Evolutionary conservation across 495 filamentous ascomycete species (phyloP).

Genomic region (Sporormia fimetaria): DNA sequence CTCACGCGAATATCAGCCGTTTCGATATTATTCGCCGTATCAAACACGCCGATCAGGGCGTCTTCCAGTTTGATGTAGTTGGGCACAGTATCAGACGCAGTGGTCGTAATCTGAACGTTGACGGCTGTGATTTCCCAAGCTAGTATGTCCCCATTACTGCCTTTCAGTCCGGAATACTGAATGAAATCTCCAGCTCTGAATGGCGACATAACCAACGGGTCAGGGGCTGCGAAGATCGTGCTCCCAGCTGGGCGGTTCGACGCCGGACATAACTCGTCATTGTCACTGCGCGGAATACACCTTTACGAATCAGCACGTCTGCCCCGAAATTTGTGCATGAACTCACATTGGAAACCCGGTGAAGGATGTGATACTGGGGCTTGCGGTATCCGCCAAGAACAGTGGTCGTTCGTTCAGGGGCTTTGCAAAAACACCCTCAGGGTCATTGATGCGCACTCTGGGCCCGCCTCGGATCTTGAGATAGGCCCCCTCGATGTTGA

Average conservation of each 20-base stretch:
- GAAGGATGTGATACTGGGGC: constrained; percentile 33
- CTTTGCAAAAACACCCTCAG: constrained; percentile 32
- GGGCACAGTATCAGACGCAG: constrained; percentile 14
- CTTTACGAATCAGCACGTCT: too few relatives aligned
- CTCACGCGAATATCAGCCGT: constrained; percentile 27
- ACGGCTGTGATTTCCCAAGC: constrained; percentile 30
- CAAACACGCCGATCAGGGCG: constrained; percentile 30
- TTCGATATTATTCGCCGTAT: constrained; percentile 27
- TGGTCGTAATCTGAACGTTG: constrained; percentile 32
- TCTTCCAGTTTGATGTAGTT: constrained; percentile 33
- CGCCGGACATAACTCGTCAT: constrained; percentile 30
- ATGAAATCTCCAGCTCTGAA: constrained; percentile 34
- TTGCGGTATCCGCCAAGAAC: constrained; percentile 35
- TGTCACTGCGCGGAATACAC: constrained; percentile 32
- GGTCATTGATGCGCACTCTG: constrained; percentile 36
- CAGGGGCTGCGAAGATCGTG: constrained; percentile 12
- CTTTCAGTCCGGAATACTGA: constrained; percentile 29
- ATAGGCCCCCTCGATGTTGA: constrained; percentile 28
- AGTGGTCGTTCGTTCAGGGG: constrained; percentile 28
- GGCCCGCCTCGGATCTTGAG: constrained; percentile 33
- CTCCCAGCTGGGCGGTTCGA: constrained; percentile 30
- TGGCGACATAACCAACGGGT: constrained; percentile 34
- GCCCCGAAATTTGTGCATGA: too few relatives aligned
- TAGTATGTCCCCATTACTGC: constrained; percentile 20
- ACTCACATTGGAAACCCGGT: constrained; percentile 37